Evolutionary conservation across 2,329 filamentous ascomycete species (phyloP), one percentile per base, ranked within the genome.

Genomic region (Knufia fluminis): DNA sequence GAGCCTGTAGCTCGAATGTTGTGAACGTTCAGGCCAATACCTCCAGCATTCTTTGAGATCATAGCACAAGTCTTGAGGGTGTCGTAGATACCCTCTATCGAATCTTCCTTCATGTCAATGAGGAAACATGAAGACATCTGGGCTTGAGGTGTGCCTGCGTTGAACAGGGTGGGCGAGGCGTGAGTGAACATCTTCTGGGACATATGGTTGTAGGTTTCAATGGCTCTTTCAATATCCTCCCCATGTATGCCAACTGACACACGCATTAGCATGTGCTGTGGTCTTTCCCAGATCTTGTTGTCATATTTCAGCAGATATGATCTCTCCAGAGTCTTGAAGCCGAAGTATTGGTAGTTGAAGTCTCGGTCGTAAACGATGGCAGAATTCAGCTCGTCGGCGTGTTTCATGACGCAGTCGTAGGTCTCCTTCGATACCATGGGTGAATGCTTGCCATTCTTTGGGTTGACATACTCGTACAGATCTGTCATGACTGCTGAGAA

Each of bases 341-440:
- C 92, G 64, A 98, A 98, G 75, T 94, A 98, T 75, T 98, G 92
- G 76, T 98, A 98, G 79, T 97, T 96, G 79, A 98, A 98, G 68
- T 98, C 92, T 60, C 92, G 86, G 73, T 98, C 92, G 64, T 97
- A 98, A 62, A 98, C 91, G 67, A 98, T 97, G 62, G 92, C 92
- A 38, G 91, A 97, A 76, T 98, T 95, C 51, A 98, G 79, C 72
- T 98, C 92, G 50, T 95, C 92, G 62, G 88, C 89, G 71, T 98
- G 89, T 64, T 85, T 86, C 86, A 95, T 92, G 57, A 98, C 85
- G 55, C 82, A 88, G 61, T 96, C 86, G 67, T 95, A 95, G 42
- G 86, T 94, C 60, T 85, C 76, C 64, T 91, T 74, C 38, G 91
- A 89, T 64, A 98, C 97, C 92, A 98, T 98, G 50, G 92, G 91